These are phyloP conservation scores for Tolypocladium sp. DNA, from an alignment of 2,329 filamentous ascomycete genomes.

Conservation along the genomic window DNA sequence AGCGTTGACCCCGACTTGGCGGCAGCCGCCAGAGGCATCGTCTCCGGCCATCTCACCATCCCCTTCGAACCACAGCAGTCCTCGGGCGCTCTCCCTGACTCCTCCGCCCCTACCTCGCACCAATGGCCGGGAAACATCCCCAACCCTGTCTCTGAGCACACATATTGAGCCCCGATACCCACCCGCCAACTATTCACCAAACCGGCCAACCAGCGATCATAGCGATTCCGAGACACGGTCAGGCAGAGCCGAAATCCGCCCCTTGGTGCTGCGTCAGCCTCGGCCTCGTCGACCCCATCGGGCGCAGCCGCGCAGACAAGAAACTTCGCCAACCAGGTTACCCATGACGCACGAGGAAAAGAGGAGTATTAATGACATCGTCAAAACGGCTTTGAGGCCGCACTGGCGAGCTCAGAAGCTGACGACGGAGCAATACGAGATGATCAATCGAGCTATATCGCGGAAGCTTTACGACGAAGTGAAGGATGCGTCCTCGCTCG, in stretches of 20 bases:
- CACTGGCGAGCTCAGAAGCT: constrained; percentile 73
- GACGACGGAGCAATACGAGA: constrained; percentile 82
- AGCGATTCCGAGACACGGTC: constrained; percentile 33
- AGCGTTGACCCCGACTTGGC: constrained; percentile 15
- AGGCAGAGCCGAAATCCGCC: constrained; percentile 14
- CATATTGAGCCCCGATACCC: constrained; percentile 67
- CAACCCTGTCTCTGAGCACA: constrained; percentile 57
- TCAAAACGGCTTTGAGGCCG: constrained; percentile 72
- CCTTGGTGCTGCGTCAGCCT: constrained; percentile 42
- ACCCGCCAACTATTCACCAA: constrained; percentile 65
- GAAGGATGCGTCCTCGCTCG: constrained; percentile 45
- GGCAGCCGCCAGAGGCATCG: constrained; percentile 24
- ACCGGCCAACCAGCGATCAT: constrained; percentile 31
- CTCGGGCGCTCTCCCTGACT: constrained; percentile 56
- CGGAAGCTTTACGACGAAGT: constrained; percentile 74
- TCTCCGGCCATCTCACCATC: constrained; percentile 62
- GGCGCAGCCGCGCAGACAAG: constrained; percentile 39
- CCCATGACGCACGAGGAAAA: constrained; percentile 73
- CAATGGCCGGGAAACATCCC: constrained; percentile 50
- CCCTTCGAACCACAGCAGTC: constrained; percentile 56
- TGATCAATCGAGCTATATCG: constrained; percentile 84
- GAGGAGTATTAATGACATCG: constrained; percentile 79
- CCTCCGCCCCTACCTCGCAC: constrained; percentile 56
- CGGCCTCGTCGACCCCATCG: constrained; percentile 38
- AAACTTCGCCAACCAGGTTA: constrained; percentile 59